These are phyloP conservation scores for Stropharia rugosoannulata DNA, from an alignment of 768 basidiomycete species.

Conservation along the genomic window DNA sequence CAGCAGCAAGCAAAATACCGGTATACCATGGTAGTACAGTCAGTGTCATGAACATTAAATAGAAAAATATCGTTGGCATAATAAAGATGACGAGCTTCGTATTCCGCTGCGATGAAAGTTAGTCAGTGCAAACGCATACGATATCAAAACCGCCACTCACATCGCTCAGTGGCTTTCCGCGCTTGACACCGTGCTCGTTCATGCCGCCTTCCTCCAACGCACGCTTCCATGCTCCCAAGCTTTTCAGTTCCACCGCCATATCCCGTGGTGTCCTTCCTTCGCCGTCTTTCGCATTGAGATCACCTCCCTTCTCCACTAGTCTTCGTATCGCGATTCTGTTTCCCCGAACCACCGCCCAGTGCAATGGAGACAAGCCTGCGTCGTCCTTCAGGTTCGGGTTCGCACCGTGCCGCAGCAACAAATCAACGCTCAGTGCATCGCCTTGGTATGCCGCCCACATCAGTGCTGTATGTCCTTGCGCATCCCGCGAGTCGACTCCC, in stretches of 20 bases:
- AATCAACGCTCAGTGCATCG: conserved; percentile 91
- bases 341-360: conserved; percentile 98
- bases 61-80: conserved; percentile 78
- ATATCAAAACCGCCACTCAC: conserved; percentile 29
- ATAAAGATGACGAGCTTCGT: conserved; percentile 79
- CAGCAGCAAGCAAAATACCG: conserved; percentile 77
- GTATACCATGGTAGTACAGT: conserved; percentile 89
- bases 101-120: conserved; percentile 52
- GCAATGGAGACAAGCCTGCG: conserved; percentile 82
- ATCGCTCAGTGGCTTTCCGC: conserved; percentile 68
- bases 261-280: conserved; percentile 88
- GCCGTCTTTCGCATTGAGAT: conserved; percentile 75
- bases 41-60: conserved; percentile 81
- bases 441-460: conserved; percentile 99
- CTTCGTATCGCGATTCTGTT: conserved; percentile 84
- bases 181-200: conserved; percentile 71
- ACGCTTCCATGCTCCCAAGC: conserved; percentile 84
- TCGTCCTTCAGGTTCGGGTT: conserved; percentile 76
- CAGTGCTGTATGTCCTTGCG: conserved; percentile 89
- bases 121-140: not conserved
- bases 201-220: conserved; percentile 87
- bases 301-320: conserved; percentile 84
- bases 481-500: conserved; percentile 86
- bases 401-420: conserved; percentile 87
- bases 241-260: conserved; percentile 94